Evolutionary conservation across 2,329 filamentous ascomycete species (phyloP).

Genomic region (Venturia aucupariae): DNA sequence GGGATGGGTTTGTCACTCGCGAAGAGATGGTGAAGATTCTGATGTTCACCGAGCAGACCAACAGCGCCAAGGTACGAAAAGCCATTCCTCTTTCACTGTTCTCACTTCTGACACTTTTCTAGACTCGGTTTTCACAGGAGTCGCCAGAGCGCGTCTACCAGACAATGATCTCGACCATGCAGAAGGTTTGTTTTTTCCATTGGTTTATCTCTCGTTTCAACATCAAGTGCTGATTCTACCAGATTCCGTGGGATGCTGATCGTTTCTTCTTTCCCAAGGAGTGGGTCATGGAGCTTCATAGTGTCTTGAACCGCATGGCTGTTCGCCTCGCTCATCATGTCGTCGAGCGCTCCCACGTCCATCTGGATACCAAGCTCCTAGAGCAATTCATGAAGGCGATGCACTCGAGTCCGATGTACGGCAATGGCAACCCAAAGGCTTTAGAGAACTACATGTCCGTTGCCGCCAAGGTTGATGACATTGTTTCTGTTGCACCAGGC

Average conservation of each 20-base stretch:
- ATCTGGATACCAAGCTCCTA: neutral
- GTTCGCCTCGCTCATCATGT: conserved; percentile 3
- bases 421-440: neutral
- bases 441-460: conserved; percentile 5
- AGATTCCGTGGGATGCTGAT: conserved; percentile 9
- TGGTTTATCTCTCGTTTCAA: neutral
- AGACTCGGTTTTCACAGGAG: conserved; percentile 1
- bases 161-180: neutral
- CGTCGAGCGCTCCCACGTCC: neutral
- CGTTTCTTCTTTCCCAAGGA: conserved; percentile 9
- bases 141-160: conserved; percentile 8
- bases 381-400: conserved; percentile 5
- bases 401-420: conserved; percentile 2
- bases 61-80: neutral
- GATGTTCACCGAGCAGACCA: conserved; percentile 1
- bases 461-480: neutral
- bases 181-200: conserved; percentile 3
- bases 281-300: neutral
- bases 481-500: neutral
- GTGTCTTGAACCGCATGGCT: conserved; percentile 4
- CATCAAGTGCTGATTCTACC: neutral
- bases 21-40: conserved; percentile 37
- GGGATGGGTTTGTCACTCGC: conserved; percentile 40
- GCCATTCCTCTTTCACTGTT: no score
- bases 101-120: neutral